Evolutionary conservation across 2,329 filamentous ascomycete genomes (phyloP).

Genomic region (Pyricularia sp.): DNA sequence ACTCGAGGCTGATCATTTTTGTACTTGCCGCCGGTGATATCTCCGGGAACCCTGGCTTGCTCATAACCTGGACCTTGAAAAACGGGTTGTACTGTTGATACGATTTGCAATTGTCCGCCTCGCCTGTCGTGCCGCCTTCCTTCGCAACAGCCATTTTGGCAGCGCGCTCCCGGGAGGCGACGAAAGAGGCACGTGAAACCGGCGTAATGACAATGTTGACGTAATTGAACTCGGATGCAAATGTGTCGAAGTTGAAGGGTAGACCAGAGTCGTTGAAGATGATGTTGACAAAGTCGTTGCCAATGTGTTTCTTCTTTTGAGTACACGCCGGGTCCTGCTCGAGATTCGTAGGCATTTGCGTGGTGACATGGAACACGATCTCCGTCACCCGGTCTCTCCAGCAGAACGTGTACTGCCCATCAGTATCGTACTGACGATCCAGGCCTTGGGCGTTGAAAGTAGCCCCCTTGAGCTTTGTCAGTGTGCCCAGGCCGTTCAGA

Average conservation of each 20-base stretch:
- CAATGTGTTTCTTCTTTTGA: conserved; percentile 88
- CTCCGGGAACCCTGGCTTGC: conserved; percentile 79
- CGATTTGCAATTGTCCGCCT: neutral
- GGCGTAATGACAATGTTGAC: conserved; percentile 95
- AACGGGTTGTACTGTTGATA: conserved; percentile 38
- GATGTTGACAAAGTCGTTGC: conserved; percentile 97
- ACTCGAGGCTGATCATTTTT: conserved; percentile 78
- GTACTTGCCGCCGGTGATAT: conserved; percentile 83
- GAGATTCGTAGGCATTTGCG: conserved; percentile 89
- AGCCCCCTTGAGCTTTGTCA: conserved; percentile 71
- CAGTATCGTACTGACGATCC: conserved; percentile 65
- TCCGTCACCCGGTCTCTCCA: conserved; percentile 95
- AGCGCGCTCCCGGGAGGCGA: conserved; percentile 46
- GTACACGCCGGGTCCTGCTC: conserved; percentile 67
- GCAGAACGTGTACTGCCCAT: conserved; percentile 83
- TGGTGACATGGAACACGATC: conserved; percentile 91
- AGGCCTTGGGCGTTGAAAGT: conserved; percentile 90
- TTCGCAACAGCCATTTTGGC: conserved; percentile 12
- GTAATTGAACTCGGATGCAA: conserved; percentile 91
- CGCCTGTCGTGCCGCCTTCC: conserved; percentile 21
- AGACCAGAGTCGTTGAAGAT: conserved; percentile 91
- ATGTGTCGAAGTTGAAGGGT: conserved; percentile 82
- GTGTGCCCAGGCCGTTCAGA: conserved; percentile 68
- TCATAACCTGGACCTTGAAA: conserved; percentile 85
- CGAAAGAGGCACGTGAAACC: conserved; percentile 68